Base-by-base conservation (phyloP, 768 basidiomycete species). In the Tylopilus sp. region DNA sequence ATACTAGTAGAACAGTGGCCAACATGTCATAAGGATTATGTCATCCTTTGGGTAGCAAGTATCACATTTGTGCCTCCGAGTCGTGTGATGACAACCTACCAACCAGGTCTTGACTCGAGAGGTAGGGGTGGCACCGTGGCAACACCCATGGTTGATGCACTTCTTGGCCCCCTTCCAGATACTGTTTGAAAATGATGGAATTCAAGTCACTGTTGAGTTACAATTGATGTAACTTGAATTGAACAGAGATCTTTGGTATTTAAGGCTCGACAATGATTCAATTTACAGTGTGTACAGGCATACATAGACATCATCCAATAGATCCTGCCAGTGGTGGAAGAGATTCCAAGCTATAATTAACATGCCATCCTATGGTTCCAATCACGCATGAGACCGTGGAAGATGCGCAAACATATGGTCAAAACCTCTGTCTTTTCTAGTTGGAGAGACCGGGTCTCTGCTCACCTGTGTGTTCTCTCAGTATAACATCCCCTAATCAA, bases 51-150 rank as follows among this genome's bases (percentile, higher is more conserved):
- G 41, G 44, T 16, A 33, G 31, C 7, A 26, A 21, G 50, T 33
- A 30, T 52, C 34, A 54, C 30, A 9, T 38, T 45, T 31, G 31
- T 30, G 50, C 62, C 61, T 63, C n/a, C 62, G 58, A 57, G 62
- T 49, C 45, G 26, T 57, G 58, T 48, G 53, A 61, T 56, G 61
- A 24, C 24, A 31, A 36, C 52, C 57, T 63, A 55, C 52, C 47
- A 41, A 16, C 50, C 19, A 33, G 29, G 12, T 8, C 13, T n/a
- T 63, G 61, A 63, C 59, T 57, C 52, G 49, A 40, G 38, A 12
- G 37, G 34, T 19, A 44, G n/a, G 36, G 43, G 38, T 46, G 21
- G 38, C 28, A 28, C 43, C 52, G 45, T 49, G n/a, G 45, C 46
- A 53, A 63, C 41, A 19, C 19, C 42, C 46, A 29, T 49, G 22